These are phyloP conservation scores for Tulasnella sp. DNA, from an alignment of 768 basidiomycete species.

Conservation along the genomic window DNA sequence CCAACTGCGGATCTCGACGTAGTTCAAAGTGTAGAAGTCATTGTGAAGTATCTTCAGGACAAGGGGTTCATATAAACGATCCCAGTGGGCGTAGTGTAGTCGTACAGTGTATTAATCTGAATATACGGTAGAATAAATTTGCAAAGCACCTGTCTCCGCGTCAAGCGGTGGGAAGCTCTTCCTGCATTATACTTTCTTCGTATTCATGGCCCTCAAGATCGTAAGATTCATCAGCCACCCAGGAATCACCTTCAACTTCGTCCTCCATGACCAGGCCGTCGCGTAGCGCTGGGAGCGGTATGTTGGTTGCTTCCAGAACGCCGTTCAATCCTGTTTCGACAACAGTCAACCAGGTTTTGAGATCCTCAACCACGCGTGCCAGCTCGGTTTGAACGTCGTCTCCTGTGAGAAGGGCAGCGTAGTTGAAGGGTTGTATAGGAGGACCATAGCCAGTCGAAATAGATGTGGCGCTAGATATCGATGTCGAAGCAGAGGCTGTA, in stretches of 20 bases:
- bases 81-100: background rate
- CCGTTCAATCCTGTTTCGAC: constrained; percentile 61
- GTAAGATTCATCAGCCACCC: background rate
- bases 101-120: background rate
- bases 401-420: constrained; percentile 39
- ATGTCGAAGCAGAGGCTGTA: constrained; percentile 9
- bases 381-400: constrained; percentile 60
- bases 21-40: constrained; percentile 60
- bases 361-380: constrained; percentile 57
- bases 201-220: constrained; percentile 16
- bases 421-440: constrained; percentile 54
- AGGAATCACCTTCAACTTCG: constrained; percentile 8
- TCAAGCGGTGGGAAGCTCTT: background rate
- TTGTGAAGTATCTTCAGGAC: constrained; percentile 64
- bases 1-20: constrained; percentile 74
- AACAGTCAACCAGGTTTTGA: constrained; percentile 62
- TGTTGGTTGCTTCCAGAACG: constrained; percentile 41
- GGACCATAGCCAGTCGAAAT: constrained; percentile 17
- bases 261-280: constrained; percentile 11
- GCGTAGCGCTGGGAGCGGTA: background rate
- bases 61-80: constrained; percentile 32
- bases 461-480: constrained; percentile 8
- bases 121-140: background rate
- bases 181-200: background rate
- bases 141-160: background rate